Evolutionary conservation across 306 rosid species (phyloP).

Genomic region (Hippophae tibetana): DNA sequence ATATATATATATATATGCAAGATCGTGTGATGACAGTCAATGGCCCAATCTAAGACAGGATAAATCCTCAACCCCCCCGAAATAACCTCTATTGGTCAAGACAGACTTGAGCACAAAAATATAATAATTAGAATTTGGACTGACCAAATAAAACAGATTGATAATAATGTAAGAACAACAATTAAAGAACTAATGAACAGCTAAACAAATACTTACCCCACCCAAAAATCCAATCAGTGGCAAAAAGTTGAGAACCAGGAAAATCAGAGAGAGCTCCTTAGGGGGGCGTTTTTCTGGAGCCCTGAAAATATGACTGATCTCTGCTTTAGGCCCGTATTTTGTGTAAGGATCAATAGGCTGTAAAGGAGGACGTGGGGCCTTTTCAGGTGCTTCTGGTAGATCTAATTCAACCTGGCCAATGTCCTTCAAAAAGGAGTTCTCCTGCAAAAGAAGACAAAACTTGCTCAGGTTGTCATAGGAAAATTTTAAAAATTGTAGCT

Average conservation of each 20-base stretch:
- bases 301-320: constrained; percentile 79
- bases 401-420: constrained; percentile 78
- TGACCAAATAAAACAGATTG: too few relatives aligned
- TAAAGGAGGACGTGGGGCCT: constrained; percentile 70
- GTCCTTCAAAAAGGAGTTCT: constrained; percentile 70
- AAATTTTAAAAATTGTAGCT: background rate
- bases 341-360: constrained; percentile 60
- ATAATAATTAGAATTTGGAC: too few relatives aligned
- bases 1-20: too few relatives aligned
- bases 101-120: too few relatives aligned
- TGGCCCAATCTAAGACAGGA: too few relatives aligned
- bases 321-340: constrained; percentile 80
- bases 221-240: constrained; percentile 73
- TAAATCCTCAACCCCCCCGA: too few relatives aligned
- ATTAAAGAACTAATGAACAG: background rate
- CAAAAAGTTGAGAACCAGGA: constrained; percentile 67
- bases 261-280: constrained; percentile 65
- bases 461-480: constrained; percentile 14
- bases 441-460: constrained; percentile 44
- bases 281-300: constrained; percentile 86
- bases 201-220: constrained; percentile 61
- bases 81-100: too few relatives aligned
- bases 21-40: too few relatives aligned
- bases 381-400: constrained; percentile 96
- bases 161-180: background rate